These are phyloP conservation scores for Trichoderma koningii DNA, from an alignment of 2,329 filamentous ascomycete genomes.

Conservation along the genomic window DNA sequence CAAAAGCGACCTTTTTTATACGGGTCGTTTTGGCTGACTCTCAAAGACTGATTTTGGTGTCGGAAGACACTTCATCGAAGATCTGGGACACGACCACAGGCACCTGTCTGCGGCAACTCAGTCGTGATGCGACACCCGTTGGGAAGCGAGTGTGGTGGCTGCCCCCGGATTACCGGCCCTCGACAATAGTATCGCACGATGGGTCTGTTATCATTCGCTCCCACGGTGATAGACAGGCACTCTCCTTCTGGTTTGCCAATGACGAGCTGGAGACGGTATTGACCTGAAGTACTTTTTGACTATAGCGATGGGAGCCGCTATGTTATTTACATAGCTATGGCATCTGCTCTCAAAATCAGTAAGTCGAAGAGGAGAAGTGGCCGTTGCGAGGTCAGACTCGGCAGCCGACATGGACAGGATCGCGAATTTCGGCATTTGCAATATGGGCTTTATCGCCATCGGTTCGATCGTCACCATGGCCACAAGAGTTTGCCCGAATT, in stretches of 20 bases:
- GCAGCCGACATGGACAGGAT: constrained; percentile 10
- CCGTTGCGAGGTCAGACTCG: not conserved
- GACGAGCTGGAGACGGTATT: not conserved
- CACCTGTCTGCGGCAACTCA: not conserved
- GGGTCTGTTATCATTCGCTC: not conserved
- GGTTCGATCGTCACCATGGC: too few species aligned
- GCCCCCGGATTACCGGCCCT: not conserved
- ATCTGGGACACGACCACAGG: not conserved
- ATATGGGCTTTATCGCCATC: not conserved
- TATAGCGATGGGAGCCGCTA: not conserved
- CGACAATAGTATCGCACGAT: not conserved
- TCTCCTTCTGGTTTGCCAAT: not conserved
- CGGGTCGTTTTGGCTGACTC: not conserved
- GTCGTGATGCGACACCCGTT: rapidly evolving
- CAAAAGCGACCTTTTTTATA: too few species aligned
- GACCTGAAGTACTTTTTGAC: not conserved
- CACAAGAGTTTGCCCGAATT: too few species aligned
- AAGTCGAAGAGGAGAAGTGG: not conserved
- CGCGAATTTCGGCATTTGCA: constrained; percentile 1
- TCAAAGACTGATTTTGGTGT: not conserved
- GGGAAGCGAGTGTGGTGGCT: not conserved
- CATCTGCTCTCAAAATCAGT: not conserved
- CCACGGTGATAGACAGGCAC: not conserved
- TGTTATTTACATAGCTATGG: too few species aligned
- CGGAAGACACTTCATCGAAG: rapidly evolving